Conservation (phyloP, 2,329 filamentous ascomycete genomes). For the Xylariaceae sp. region DNA sequence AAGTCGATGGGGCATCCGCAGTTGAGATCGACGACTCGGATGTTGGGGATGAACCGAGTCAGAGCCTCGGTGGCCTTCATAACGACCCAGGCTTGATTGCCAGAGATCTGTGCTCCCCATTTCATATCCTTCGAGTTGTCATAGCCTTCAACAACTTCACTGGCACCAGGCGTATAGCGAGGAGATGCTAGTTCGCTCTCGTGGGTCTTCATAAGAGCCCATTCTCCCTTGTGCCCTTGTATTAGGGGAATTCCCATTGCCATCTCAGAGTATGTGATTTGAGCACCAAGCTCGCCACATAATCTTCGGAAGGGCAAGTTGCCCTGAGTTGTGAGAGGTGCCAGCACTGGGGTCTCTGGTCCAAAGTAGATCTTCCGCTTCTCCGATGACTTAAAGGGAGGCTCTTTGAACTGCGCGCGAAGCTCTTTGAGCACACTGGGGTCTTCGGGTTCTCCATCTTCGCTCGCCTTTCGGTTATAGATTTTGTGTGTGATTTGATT, state of each 20-base stretch:
- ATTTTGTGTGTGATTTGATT: constrained; percentile 47
- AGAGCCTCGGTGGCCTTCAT: constrained; percentile 85
- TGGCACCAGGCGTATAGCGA: constrained; percentile 53
- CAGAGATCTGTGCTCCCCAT: constrained; percentile 90
- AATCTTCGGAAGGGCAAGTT: constrained; percentile 92
- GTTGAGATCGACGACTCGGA: constrained; percentile 92
- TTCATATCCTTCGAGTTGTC: constrained; percentile 79
- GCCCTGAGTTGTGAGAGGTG: constrained; percentile 92
- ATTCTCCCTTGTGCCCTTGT: constrained; percentile 87
- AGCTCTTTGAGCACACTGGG: constrained; percentile 56
- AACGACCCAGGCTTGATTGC: constrained; percentile 86
- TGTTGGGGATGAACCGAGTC: constrained; percentile 70
- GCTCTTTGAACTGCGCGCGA: constrained; percentile 77
- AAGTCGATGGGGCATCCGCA: constrained; percentile 97
- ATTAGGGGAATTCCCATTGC: constrained; percentile 87
- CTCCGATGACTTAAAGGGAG: constrained; percentile 85
- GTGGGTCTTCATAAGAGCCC: constrained; percentile 92
- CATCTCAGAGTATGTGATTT: constrained; percentile 98
- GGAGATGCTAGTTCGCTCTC: constrained; percentile 76
- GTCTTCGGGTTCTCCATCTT: constrained; percentile 38
- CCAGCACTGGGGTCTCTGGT: constrained; percentile 87
- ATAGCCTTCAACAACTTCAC: constrained; percentile 67
- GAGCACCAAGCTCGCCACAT: constrained; percentile 83
- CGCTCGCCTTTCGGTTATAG: constrained; percentile 44
- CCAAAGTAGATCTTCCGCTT: constrained; percentile 94